These are phyloP conservation scores for Pythium vanterpoolii DNA, from an alignment of 352 stramenopile species.

Conservation along the genomic window DNA sequence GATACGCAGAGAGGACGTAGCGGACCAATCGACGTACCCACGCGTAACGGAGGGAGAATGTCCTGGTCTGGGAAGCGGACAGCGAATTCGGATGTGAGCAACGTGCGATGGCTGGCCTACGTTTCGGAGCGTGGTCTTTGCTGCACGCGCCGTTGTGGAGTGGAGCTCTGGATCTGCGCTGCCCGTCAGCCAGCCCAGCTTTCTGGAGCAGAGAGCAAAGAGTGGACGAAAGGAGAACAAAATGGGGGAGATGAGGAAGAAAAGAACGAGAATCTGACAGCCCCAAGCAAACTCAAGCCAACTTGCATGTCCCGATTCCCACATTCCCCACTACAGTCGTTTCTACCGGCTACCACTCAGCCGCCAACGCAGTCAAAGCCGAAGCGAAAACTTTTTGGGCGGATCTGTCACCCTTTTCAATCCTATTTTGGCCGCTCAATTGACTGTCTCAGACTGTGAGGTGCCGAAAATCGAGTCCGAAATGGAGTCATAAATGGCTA, in stretches of 20 bases:
- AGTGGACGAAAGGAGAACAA: constrained; percentile 3
- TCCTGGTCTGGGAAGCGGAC: not conserved
- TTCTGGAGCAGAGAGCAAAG: constrained; percentile 2
- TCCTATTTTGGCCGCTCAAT: constrained; percentile 3
- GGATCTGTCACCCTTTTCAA: constrained; percentile 6
- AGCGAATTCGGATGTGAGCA: constrained; percentile 8
- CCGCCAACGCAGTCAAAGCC: constrained; percentile 8
- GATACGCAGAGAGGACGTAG: not conserved
- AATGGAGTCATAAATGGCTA: not conserved
- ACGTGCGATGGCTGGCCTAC: not conserved
- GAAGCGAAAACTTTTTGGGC: not conserved
- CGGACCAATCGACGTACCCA: not conserved
- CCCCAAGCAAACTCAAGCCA: not conserved
- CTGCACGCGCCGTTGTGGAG: not conserved
- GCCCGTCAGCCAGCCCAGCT: constrained; percentile 3
- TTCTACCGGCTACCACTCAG: not conserved
- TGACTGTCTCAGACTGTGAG: not conserved
- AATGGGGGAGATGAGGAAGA: constrained; percentile 1
- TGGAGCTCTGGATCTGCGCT: constrained; percentile 14
- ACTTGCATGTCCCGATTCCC: constrained; percentile 11
- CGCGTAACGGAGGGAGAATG: not conserved
- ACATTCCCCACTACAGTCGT: not conserved
- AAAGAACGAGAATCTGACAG: constrained; percentile 8
- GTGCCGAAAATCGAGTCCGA: not conserved
- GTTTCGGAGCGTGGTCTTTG: not conserved